Evolutionary conservation across 805 yeast genomes (phyloP).

Genomic region (Isabelozyma gotoi): DNA sequence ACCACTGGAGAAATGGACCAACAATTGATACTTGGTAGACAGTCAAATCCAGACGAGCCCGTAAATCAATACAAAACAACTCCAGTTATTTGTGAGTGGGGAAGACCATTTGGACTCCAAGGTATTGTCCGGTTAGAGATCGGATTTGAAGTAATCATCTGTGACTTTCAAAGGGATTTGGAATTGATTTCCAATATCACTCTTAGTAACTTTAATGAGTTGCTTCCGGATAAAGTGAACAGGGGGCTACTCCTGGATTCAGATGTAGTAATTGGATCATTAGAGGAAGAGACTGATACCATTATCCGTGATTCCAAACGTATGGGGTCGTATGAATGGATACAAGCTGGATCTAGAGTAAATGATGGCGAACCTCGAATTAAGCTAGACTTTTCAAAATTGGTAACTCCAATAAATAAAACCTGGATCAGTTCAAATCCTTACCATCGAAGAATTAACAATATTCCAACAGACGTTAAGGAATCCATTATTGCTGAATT

Average conservation of each 20-base stretch:
- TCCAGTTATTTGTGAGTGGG: constrained; percentile 55
- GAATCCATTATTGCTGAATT: constrained; percentile 34
- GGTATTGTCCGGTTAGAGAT: constrained; percentile 59
- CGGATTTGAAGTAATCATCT: constrained; percentile 60
- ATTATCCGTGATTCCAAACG: constrained; percentile 24
- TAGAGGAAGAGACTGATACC: constrained; percentile 10
- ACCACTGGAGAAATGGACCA: constrained; percentile 61
- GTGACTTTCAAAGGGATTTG: constrained; percentile 51
- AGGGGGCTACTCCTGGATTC: constrained; percentile 5
- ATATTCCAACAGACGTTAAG: constrained; percentile 11
- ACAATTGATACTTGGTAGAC: constrained; percentile 22
- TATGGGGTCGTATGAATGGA: constrained; percentile 43
- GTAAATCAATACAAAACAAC: constrained; percentile 48
- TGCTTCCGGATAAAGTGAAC: constrained; percentile 36
- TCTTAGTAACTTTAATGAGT: constrained; percentile 33
- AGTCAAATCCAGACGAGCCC: constrained; percentile 15
- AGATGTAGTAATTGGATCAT: neutral
- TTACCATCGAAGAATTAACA: constrained; percentile 39
- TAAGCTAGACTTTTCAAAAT: constrained; percentile 50
- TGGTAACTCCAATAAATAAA: constrained; percentile 53
- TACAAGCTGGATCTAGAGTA: constrained; percentile 44
- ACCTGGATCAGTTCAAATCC: constrained; percentile 51
- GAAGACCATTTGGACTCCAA: constrained; percentile 51
- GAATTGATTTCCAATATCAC: constrained; percentile 47
- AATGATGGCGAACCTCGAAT: constrained; percentile 51